A percentile compares a stretch with the other conserved stretches of the same genome.
These are phyloP conservation scores for Lactarius psammicola DNA, from an alignment of 768 basidiomycete genomes.

Conservation along the genomic window DNA sequence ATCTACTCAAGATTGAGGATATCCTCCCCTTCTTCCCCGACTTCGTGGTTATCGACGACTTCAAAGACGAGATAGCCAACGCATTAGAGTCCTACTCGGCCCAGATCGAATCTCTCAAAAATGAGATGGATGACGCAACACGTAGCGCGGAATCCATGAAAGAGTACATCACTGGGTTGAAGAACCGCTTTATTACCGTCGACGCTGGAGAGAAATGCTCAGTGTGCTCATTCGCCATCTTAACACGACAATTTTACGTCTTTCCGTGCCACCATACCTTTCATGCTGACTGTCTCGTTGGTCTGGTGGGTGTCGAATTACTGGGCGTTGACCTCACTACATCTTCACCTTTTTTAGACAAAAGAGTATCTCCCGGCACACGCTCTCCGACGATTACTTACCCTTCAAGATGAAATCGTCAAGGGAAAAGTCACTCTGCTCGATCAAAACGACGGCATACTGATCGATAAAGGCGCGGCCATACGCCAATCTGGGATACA, in stretches of 20 bases:
- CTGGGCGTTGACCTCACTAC: background rate
- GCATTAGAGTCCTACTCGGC: constrained; percentile 92
- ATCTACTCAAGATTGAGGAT: constrained; percentile 95
- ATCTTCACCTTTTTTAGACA: constrained; percentile 51
- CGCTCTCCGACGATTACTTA: constrained; percentile 79
- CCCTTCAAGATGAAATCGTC: constrained; percentile 82
- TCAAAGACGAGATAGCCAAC: constrained; percentile 97
- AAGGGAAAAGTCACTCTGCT: constrained; percentile 44
- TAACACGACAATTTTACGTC: constrained; percentile 94
- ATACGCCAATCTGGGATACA: constrained; percentile 50
- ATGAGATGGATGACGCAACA: constrained; percentile 96
- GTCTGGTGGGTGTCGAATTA: constrained; percentile 60
- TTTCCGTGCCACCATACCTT: constrained; percentile 98
- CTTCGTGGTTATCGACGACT: constrained; percentile 98
- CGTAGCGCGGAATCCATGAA: constrained; percentile 90
- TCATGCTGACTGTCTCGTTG: constrained; percentile 96
- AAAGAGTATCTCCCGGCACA: constrained; percentile 87
- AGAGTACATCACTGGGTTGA: constrained; percentile 80
- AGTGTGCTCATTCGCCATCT: constrained; percentile 67
- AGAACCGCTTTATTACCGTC: constrained; percentile 89
- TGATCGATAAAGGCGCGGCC: constrained; percentile 28
- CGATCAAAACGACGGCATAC: constrained; percentile 33
- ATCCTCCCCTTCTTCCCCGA: constrained; percentile 99
- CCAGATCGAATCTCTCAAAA: constrained; percentile 85
- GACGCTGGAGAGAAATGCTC: constrained; percentile 86